Evolutionary conservation across 2,329 filamentous ascomycete genomes (phyloP), one percentile per base, ranked within the genome.

Genomic region (Alternaria gansuensis): DNA sequence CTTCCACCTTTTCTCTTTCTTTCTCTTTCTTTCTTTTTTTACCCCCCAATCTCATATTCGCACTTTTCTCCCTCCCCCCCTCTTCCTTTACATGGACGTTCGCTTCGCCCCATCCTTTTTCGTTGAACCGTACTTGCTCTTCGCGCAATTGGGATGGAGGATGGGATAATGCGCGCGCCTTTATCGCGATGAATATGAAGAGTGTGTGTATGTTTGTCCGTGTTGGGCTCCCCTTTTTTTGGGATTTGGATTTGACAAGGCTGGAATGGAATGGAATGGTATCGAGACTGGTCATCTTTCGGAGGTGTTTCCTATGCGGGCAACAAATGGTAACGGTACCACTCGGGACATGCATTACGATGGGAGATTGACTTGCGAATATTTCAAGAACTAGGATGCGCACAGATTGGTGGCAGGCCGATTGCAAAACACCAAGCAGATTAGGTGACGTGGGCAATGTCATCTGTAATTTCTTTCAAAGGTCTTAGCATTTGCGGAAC

Each of bases 401-500:
- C 33, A 33, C 33, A 14, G 40, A 40, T 36, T 6, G 33, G 33
- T 9, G 11, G 23, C 34, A 51, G 17, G 9, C 33, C 36, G 44
- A 46, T 46, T 21, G 4, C 23, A 8, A 10, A 23, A 28, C 17
- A 10, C 23, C 24, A 31, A 28, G 8, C 9, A 21, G 6, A 14
- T 4, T 8, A 29, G 23, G 21, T 40, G 37, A 21, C 48, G 44
- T 21, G 14, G 21, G 11, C 44, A 36, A 36, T 36, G 3, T 24
- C 31, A 14, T 23, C 26, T 34, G 28, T 43, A 36, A 5, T 63
- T 59, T 55, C 53, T 24, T 40, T 24, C 37, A 49, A 17, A 17
- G 34, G 37, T 59, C 59, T 63, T 49, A 3, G 21, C 24, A 57
- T 58, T 61, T 57, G 45, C 51, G 31, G 28, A 29, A 54, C 44